A percentile compares a stretch with the other conserved stretches of the same genome.
phyloP scores from a whole-genome alignment of 192 early-diverging fungal genomes.

The Coemansia sp. region DNA sequence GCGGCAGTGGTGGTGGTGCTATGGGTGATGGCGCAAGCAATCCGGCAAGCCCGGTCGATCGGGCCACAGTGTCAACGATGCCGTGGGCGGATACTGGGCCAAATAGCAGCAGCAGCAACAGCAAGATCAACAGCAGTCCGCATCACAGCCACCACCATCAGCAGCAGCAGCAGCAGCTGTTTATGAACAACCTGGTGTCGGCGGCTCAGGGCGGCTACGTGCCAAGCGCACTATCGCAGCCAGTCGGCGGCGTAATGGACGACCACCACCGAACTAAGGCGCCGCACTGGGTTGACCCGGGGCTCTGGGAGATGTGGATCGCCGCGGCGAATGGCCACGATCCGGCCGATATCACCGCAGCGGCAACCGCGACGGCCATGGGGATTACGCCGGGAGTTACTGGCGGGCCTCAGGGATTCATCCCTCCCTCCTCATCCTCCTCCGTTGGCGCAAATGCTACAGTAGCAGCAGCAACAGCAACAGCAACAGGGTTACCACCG shows the following conservation, averaged over 20 bases:
- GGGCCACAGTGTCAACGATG: constrained; percentile 24
- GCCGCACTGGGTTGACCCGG: constrained; percentile 48
- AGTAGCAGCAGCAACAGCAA: neutral
- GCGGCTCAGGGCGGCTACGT: neutral
- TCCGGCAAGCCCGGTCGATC: constrained; percentile 37
- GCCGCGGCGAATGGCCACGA: constrained; percentile 47
- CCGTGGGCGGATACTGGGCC: neutral
- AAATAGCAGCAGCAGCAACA: neutral
- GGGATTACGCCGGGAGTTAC: constrained; percentile 49
- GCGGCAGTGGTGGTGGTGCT: too few relatives aligned
- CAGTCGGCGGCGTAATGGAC: neutral
- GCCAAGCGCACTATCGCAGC: neutral
- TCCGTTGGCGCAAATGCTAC: neutral
- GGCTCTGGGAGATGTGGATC: constrained; percentile 47
- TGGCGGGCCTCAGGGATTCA: constrained; percentile 33
- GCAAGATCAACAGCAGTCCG: neutral
- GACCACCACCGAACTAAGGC: constrained; percentile 28
- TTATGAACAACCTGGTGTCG: constrained; percentile 3
- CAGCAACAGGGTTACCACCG: neutral
- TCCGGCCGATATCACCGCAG: constrained; percentile 19
- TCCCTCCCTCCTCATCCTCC: constrained; percentile 2
- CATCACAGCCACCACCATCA: neutral
- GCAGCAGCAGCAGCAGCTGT: neutral
- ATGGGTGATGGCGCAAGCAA: constrained; percentile 7
- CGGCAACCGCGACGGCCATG: constrained; percentile 48